Conservation (phyloP, 139 green algal genomes). For the Coccomyxa sp. region DNA sequence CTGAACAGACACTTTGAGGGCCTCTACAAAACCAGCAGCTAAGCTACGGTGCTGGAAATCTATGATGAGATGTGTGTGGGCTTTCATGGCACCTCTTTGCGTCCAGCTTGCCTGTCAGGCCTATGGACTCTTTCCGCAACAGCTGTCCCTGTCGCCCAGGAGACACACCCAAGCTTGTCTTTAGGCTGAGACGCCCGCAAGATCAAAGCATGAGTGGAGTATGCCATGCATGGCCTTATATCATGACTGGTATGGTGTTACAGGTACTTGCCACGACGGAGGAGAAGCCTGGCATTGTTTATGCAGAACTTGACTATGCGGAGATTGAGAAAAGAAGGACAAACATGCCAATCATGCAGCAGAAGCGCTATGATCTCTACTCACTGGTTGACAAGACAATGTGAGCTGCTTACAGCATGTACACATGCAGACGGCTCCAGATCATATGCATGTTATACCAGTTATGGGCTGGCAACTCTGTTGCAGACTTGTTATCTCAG, state of each 20-base stretch:
- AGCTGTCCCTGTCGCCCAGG: too few species aligned
- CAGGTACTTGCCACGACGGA: constrained; percentile 70
- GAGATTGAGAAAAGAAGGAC: constrained; percentile 43
- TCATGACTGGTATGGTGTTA: constrained; percentile 20
- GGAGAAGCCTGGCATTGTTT: constrained; percentile 48
- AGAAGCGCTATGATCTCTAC: constrained; percentile 84
- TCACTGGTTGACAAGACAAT: constrained; percentile 60
- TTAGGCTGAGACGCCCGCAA: too few species aligned
- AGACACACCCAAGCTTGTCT: too few species aligned
- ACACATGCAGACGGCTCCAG: too few species aligned
- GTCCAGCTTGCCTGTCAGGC: not conserved
- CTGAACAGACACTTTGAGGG: not conserved
- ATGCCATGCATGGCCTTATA: constrained; percentile 63
- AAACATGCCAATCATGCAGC: constrained; percentile 75
- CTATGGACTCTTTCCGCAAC: not conserved
- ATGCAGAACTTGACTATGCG: constrained; percentile 65
- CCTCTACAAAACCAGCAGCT: not conserved
- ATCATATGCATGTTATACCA: too few species aligned
- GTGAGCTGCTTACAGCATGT: not conserved
- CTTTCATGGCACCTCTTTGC: not conserved
- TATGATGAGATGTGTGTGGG: not conserved
- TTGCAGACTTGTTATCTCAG: too few species aligned
- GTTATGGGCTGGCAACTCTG: too few species aligned
- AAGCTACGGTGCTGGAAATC: not conserved
- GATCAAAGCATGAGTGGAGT: too few species aligned